Evolutionary conservation across 2,329 filamentous ascomycete species (phyloP), one percentile per base, ranked within the genome.

Genomic region (Aspergillus quadrilineatus): DNA sequence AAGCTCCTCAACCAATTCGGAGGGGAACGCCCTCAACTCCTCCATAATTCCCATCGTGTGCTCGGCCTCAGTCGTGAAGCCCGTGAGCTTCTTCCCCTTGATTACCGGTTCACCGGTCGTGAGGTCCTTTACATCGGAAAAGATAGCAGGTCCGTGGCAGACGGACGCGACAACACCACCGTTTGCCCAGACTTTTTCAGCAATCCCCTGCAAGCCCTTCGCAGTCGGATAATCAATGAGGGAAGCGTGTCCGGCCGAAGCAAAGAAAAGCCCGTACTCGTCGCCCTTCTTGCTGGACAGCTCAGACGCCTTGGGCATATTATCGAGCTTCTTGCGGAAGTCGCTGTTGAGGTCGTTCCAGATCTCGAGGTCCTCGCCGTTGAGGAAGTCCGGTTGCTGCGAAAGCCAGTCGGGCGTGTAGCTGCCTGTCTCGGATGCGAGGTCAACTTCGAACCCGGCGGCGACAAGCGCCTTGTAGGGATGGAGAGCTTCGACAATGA

Each of bases 381-480:
- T 69, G 15, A 80, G 67, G 57, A 73, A 80, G 49, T 77, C 75
- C 1, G 69, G 67, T 55, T 77, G 72, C 46, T 73, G 68, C 9
- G 72, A 77, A 17, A 80, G 71, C 76, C 75, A 78, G 64, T 80
- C 78, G 1, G 74, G 67, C 0, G 65, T 71, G 63, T 76, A 80
- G 2, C 57, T 69, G 37, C 79, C 77, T 4, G 72, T 79, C 60
- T 80, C 78, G 4, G 77, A 79, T 17, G 72, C 71, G 29, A 80
- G 69, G 58, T 80, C 77, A 48, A 80, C 77, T 53, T 78, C 74
- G 62, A 81, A 79, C 8, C 54, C 54, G 6, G 54, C 54, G 1
- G 22, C 34, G 6, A 28, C 26, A 12, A 56, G 49, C n/a, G 34
- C 54, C 9, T 30, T 44, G 29, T 42, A 56, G 1, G 54, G 54